A percentile compares a stretch with the other conserved stretches of the same genome.
Conservation (phyloP, 805 yeast genomes). For the Wickerhamiella kazuoi region DNA sequence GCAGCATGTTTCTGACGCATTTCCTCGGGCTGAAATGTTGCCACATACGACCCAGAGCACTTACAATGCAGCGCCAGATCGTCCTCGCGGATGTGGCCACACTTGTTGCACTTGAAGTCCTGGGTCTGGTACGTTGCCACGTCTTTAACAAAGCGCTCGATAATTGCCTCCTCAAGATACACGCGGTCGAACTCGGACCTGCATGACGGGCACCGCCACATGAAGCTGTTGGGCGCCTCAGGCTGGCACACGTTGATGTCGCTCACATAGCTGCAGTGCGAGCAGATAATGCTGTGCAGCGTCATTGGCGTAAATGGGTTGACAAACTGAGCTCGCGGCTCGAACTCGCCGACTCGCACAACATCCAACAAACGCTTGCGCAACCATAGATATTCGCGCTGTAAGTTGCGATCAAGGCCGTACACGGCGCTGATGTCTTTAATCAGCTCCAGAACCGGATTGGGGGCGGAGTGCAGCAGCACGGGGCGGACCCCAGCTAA, state of each 20-base stretch:
- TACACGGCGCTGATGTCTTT: constrained; percentile 60
- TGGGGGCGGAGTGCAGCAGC: constrained; percentile 14
- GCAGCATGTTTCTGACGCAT: constrained; percentile 30
- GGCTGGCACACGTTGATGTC: constrained; percentile 67
- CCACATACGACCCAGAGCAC: constrained; percentile 60
- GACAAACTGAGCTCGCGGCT: constrained; percentile 48
- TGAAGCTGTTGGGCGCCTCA: constrained; percentile 34
- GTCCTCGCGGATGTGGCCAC: constrained; percentile 47
- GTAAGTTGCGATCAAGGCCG: constrained; percentile 43
- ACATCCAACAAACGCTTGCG: constrained; percentile 55
- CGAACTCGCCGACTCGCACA: constrained; percentile 73
- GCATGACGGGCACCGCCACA: constrained; percentile 32
- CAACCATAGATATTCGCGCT: constrained; percentile 54
- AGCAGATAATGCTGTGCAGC: constrained; percentile 53
- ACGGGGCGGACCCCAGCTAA: constrained; percentile 41
- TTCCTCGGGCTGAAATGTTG: constrained; percentile 30
- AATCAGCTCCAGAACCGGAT: constrained; percentile 66
- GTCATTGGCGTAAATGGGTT: constrained; percentile 60
- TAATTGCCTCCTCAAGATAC: constrained; percentile 60
- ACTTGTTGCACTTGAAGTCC: constrained; percentile 66
- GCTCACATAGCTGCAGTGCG: constrained; percentile 46
- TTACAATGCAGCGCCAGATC: constrained; percentile 58
- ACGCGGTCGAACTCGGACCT: constrained; percentile 43
- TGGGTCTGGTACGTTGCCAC: constrained; percentile 53
- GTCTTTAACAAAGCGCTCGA: constrained; percentile 40